phyloP scores from a whole-genome alignment of 306 rosid genomes.

The Vicia villosa region DNA sequence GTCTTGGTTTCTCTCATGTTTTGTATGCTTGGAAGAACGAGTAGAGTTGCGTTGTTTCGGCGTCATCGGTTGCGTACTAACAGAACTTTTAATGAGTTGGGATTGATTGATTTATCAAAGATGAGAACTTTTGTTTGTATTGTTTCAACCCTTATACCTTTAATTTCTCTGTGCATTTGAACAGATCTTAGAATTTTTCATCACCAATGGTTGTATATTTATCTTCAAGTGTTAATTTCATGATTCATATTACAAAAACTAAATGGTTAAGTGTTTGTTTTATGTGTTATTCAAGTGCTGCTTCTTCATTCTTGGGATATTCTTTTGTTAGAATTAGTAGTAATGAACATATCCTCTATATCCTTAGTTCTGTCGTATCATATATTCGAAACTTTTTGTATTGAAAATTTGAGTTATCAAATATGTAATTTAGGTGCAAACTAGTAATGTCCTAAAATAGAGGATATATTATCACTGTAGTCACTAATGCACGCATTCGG shows the following conservation, averaged over 20 bases:
- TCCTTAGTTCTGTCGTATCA: neutral
- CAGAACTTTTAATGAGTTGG: conserved; percentile 59
- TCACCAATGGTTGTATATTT: conserved; percentile 62
- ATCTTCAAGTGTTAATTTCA: conserved; percentile 54
- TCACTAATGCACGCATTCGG: no score
- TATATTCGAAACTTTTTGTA: conserved; percentile 23
- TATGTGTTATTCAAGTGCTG: conserved; percentile 22
- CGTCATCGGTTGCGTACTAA: conserved; percentile 51
- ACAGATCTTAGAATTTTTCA: conserved; percentile 48
- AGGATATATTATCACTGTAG: neutral
- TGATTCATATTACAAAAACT: conserved; percentile 38
- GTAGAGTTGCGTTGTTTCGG: conserved; percentile 45
- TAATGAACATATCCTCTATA: no score
- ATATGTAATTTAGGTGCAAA: conserved; percentile 21
- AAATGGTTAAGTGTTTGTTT: neutral
- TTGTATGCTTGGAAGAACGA: conserved; percentile 95
- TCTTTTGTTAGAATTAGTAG: neutral
- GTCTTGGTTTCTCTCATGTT: conserved; percentile 77
- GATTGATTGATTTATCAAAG: conserved; percentile 55
- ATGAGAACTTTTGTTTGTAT: conserved; percentile 54
- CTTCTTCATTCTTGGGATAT: neutral
- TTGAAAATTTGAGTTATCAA: conserved; percentile 16
- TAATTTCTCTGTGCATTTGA: conserved; percentile 54
- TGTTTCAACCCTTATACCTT: conserved; percentile 36
- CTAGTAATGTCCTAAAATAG: conserved; percentile 3